These are phyloP conservation scores for Aspergillus aculeatinus DNA, from an alignment of 2,329 filamentous ascomycete genomes.

Conservation along the genomic window DNA sequence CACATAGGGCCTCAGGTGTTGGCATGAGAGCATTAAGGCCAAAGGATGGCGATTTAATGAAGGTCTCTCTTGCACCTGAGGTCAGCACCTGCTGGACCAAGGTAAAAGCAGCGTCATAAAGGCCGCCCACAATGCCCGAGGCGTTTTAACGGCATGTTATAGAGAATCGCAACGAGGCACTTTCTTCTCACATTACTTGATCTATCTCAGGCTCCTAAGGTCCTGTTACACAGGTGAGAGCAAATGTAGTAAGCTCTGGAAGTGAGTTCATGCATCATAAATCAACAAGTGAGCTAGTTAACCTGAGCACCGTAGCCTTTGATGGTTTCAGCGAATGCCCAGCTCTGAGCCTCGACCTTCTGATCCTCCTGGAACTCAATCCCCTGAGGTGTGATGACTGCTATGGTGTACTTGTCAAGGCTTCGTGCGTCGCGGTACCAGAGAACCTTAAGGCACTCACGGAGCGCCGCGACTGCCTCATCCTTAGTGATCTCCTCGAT, in stretches of 20 bases:
- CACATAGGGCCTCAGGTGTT: constrained; percentile 64
- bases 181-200: background rate
- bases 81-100: constrained; percentile 58
- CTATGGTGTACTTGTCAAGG: constrained; percentile 87
- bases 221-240: background rate
- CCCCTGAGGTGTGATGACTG: constrained; percentile 84
- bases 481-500: constrained; percentile 71
- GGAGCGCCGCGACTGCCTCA: constrained; percentile 74
- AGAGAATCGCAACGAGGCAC: background rate
- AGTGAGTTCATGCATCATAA: background rate
- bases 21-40: constrained; percentile 70
- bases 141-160: background rate
- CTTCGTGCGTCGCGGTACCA: constrained; percentile 96
- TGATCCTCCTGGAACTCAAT: constrained; percentile 80
- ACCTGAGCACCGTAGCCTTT: constrained; percentile 89
- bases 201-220: background rate
- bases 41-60: constrained; percentile 67
- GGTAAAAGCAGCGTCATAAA: constrained; percentile 45
- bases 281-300: constrained; percentile 35
- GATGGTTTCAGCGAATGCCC: constrained; percentile 95
- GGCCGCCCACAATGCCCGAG: constrained; percentile 38
- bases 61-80: constrained; percentile 62
- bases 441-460: constrained; percentile 97
- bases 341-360: constrained; percentile 92
- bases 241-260: background rate